Percentiles rank a stretch among this genome's conserved stretches.
Conservation (phyloP, 305 asterid species). For the Solanum aculeatissimum region DNA sequence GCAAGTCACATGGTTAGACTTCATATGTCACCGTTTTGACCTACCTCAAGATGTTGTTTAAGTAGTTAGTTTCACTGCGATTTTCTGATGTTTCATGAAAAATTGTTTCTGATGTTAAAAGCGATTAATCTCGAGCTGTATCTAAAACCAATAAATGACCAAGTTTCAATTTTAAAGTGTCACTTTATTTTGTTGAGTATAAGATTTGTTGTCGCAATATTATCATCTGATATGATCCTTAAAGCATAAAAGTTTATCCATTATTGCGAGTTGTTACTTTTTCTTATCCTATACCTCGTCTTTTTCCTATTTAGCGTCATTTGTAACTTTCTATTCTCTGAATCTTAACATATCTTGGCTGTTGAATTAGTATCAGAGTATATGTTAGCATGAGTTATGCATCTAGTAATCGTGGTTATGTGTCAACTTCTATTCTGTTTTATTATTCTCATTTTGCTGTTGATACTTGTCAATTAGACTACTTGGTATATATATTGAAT, state of each 20-base stretch:
- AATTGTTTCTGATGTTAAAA: background rate
- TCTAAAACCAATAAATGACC: background rate
- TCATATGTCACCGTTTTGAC: background rate
- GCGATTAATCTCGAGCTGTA: background rate
- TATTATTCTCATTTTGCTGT: background rate
- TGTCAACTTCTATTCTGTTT: background rate
- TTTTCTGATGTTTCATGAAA: background rate
- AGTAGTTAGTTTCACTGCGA: background rate
- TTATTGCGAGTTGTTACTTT: background rate
- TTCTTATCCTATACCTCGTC: background rate
- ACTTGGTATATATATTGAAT: background rate
- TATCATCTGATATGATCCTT: background rate
- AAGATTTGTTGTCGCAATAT: background rate
- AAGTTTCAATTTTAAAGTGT: background rate
- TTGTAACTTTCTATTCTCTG: background rate
- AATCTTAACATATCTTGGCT: background rate
- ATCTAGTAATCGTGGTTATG: background rate
- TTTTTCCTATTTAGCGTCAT: background rate
- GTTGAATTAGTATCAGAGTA: background rate
- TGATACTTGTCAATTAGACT: background rate
- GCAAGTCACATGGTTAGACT: background rate
- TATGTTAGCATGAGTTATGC: background rate
- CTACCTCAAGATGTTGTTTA: background rate
- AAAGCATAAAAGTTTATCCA: background rate
- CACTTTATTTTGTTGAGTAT: background rate